A percentile compares a stretch with the other conserved stretches of the same genome.
Evolutionary conservation across 2,329 filamentous ascomycete species (phyloP).

Genomic region (Pseudogymnoascus sp.): DNA sequence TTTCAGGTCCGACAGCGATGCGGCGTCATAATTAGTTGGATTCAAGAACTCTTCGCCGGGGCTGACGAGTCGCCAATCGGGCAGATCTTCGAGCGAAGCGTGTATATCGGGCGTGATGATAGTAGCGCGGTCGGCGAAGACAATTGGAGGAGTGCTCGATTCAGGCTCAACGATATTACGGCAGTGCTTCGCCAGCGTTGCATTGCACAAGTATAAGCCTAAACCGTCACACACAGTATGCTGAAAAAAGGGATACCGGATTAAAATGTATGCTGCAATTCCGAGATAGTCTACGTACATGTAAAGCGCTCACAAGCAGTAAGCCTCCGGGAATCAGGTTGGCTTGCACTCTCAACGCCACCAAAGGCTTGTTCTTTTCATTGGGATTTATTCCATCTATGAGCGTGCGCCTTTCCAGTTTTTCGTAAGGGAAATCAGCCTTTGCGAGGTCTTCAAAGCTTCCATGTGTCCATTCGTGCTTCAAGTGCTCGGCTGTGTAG

Average conservation of each 20-base stretch:
- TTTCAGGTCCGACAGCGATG: background rate
- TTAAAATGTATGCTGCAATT: constrained; percentile 1
- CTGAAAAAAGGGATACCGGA: background rate
- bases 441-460: constrained; percentile 10
- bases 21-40: background rate
- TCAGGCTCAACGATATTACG: constrained; percentile 1
- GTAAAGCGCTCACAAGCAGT: constrained; percentile 3
- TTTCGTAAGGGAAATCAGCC: background rate
- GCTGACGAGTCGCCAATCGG: background rate
- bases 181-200: background rate
- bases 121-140: background rate
- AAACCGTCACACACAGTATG: constrained; percentile 6
- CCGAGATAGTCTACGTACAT: constrained; percentile 3
- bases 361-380: background rate
- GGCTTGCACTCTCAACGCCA: constrained; percentile 3
- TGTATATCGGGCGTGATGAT: background rate
- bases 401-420: background rate
- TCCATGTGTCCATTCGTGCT: constrained; percentile 4
- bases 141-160: background rate
- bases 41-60: background rate
- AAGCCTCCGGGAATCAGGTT: constrained; percentile 5
- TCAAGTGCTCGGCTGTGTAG: background rate
- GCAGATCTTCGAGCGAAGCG: background rate
- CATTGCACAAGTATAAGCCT: background rate
- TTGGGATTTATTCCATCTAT: background rate